Percentiles rank a stretch among this genome's conserved stretches.
Conservation (phyloP, 2,329 filamentous ascomycete species). For the Berkeleyomyces basicola region DNA sequence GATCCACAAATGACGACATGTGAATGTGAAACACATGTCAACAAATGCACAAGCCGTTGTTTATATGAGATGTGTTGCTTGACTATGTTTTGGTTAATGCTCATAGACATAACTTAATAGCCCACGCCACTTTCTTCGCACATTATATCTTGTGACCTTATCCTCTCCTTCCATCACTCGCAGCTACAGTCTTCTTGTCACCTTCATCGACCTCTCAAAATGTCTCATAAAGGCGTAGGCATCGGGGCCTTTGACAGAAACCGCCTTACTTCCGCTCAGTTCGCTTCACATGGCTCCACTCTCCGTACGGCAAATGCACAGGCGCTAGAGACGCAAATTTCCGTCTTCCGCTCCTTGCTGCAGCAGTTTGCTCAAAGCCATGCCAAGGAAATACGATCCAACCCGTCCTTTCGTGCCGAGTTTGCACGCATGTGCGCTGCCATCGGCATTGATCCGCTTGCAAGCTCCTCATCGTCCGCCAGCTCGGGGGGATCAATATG, state of each 20-base stretch:
- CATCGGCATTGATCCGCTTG: constrained; percentile 88
- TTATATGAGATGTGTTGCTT: not conserved
- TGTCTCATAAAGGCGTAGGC: constrained; percentile 71
- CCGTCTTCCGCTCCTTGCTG: constrained; percentile 86
- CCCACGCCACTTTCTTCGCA: no score
- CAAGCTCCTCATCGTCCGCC: constrained; percentile 25
- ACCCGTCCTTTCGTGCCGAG: constrained; percentile 86
- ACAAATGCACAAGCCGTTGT: not conserved
- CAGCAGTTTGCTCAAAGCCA: constrained; percentile 93
- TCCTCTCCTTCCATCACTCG: not conserved
- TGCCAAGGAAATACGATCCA: constrained; percentile 86
- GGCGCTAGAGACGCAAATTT: constrained; percentile 80
- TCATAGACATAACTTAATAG: not conserved
- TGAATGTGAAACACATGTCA: not conserved
- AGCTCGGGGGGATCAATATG: constrained; percentile 54
- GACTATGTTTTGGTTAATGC: not conserved
- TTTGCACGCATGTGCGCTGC: constrained; percentile 97
- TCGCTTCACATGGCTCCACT: constrained; percentile 72
- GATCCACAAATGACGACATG: constrained; percentile 10
- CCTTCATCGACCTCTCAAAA: constrained; percentile 18
- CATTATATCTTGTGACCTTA: not conserved
- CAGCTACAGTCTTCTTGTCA: not conserved
- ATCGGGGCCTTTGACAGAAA: constrained; percentile 80
- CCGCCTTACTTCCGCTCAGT: constrained; percentile 71
- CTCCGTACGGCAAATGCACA: constrained; percentile 73